Evolutionary conservation across 768 basidiomycete genomes (phyloP).

Genomic region (Austroboletus eburneus): DNA sequence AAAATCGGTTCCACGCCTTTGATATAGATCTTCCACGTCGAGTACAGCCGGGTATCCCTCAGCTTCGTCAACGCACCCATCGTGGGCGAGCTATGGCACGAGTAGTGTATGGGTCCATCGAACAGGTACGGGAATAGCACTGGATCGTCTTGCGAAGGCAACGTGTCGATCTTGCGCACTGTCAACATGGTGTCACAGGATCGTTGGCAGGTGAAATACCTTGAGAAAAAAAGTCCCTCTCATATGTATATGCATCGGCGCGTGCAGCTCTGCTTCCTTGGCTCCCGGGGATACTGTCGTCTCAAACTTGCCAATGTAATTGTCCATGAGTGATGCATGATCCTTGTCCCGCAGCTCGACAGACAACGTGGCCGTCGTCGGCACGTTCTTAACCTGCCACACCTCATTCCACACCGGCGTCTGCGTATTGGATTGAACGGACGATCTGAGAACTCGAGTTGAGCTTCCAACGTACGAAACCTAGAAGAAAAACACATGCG

Average conservation of each 20-base stretch:
- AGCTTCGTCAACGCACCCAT: constrained; percentile 61
- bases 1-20: constrained; percentile 58
- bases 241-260: constrained; percentile 42
- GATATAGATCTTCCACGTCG: constrained; percentile 75
- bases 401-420: constrained; percentile 72
- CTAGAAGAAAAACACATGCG: constrained; percentile 50
- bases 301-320: constrained; percentile 61
- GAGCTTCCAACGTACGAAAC: background rate
- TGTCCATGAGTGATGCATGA: constrained; percentile 51
- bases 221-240: constrained; percentile 69
- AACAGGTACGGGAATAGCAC: constrained; percentile 55
- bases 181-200: constrained; percentile 3
- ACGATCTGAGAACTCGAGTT: constrained; percentile 45
- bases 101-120: constrained; percentile 69
- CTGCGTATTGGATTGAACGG: constrained; percentile 53
- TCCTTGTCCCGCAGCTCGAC: constrained; percentile 73
- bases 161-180: constrained; percentile 49
- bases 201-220: constrained; percentile 30
- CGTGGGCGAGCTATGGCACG: constrained; percentile 67
- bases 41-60: constrained; percentile 60
- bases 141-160: constrained; percentile 41
- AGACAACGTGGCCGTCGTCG: constrained; percentile 50
- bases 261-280: constrained; percentile 62
- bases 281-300: constrained; percentile 50
- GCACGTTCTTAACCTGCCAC: constrained; percentile 74